These are phyloP conservation scores for Eutrema japonicum DNA, from an alignment of 345 rosid species.

Conservation along the genomic window DNA sequence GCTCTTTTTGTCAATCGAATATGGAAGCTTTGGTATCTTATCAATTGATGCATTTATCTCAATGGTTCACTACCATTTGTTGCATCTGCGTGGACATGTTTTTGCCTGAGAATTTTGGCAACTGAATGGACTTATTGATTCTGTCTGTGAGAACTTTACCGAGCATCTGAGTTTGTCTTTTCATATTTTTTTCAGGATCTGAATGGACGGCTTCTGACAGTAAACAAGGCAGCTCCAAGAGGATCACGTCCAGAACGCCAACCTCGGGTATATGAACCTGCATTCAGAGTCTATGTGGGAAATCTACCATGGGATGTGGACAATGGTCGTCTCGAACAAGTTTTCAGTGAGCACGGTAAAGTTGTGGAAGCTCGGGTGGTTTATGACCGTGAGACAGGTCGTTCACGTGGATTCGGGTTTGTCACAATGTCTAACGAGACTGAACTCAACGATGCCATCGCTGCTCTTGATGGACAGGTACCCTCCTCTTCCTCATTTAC, in stretches of 20 bases:
- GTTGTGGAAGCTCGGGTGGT: slow-evolving; percentile 81
- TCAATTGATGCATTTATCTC: neutral
- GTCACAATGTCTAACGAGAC: slow-evolving; percentile 77
- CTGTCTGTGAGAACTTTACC: neutral
- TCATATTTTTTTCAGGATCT: slow-evolving; percentile 56
- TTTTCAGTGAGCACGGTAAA: slow-evolving; percentile 91
- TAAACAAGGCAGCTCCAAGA: slow-evolving; percentile 86
- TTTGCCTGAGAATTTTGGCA: no score
- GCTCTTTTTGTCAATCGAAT: neutral
- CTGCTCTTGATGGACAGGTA: slow-evolving; percentile 97
- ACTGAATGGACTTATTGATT: neutral
- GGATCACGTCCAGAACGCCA: slow-evolving; percentile 71
- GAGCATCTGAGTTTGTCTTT: slow-evolving; percentile 17
- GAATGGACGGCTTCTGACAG: slow-evolving; percentile 75
- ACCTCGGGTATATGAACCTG: slow-evolving; percentile 58
- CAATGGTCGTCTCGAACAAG: slow-evolving; percentile 69
- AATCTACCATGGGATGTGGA: slow-evolving; percentile 90
- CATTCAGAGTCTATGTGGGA: slow-evolving; percentile 73
- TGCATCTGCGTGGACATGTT: neutral
- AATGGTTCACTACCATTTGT: neutral
- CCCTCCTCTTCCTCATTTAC: slow-evolving; percentile 7
- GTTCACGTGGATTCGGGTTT: slow-evolving; percentile 96
- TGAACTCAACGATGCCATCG: slow-evolving; percentile 84
- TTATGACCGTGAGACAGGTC: slow-evolving; percentile 83
- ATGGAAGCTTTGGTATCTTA: neutral